Base-by-base conservation (phyloP, 2,329 filamentous ascomycete genomes). In the Drechslerella coelobrocha region DNA sequence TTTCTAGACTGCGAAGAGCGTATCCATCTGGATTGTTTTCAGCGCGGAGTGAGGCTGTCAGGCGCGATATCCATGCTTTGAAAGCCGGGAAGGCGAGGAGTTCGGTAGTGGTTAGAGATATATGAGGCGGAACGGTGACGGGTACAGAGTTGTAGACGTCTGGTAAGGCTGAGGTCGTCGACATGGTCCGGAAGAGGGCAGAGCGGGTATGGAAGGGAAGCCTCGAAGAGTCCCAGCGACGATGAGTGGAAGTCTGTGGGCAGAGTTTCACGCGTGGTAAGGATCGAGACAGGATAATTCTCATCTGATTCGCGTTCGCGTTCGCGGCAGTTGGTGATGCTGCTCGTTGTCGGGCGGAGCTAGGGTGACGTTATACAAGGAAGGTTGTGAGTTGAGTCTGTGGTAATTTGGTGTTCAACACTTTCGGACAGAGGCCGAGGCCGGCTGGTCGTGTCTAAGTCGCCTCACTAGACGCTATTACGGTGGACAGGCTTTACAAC, bases 1-100 rank as follows among this genome's bases (percentile, higher is more conserved):
- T 47, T 12, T 61, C 56, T 5, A 72, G 31, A 19, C 41, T 24
- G 10, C 50, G 48, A 17, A 72, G 61, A 0, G 17, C 29, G 31
- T 72, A 72, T 7, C 61, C 61, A 27, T 65, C 68, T 4, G 68
- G 68, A 17, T 72, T 72, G 21, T 72, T 72, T 7, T 65, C 55
- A 6, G 61, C 21, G 27, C 24, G 31, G 7, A 72, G 43, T 10
- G 68, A 65, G 0, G 68, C 60, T 2, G 68, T 61, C 8, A 72
- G 21, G 0, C 61, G 60, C 17, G 68, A 72, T 19, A 72, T 65
- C 68, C 68, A 72, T 2, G 60, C 54, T 43, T 66, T 66, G 34
- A 72, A 72, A 14, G 68, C 61, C 1, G 68, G 61, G 55, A 72
- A 72, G 4, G 24, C 51, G n/a, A 66, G 39, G 1, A 72, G 27